These are phyloP conservation scores for Neophaeococcomyces mojaviensis DNA, from an alignment of 2,329 filamentous ascomycete species.

Conservation along the genomic window DNA sequence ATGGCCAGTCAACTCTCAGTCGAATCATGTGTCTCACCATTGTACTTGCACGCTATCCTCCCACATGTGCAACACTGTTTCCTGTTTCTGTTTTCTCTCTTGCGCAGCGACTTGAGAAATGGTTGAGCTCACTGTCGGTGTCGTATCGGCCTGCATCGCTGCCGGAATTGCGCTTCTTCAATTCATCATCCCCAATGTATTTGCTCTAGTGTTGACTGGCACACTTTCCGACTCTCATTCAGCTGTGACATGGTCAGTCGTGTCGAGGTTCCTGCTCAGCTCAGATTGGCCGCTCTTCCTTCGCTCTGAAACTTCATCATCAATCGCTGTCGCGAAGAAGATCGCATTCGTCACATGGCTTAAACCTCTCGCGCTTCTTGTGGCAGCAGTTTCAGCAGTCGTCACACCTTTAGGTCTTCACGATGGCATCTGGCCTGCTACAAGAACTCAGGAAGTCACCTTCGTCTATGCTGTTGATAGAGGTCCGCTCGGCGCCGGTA, in stretches of 20 bases:
- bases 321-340: conserved; percentile 26
- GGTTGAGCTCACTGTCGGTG: conserved; percentile 28
- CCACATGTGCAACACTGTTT: too few relatives aligned
- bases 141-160: conserved; percentile 36
- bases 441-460: conserved; percentile 11
- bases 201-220: conserved; percentile 32
- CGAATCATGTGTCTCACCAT: too few relatives aligned
- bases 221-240: conserved; percentile 32
- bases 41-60: too few relatives aligned
- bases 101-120: conserved; percentile 5
- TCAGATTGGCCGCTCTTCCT: conserved; percentile 39
- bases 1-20: too few relatives aligned
- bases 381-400: conserved; percentile 37
- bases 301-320: conserved; percentile 30
- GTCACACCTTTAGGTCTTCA: conserved; percentile 42
- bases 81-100: not conserved
- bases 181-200: conserved; percentile 30
- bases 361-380: conserved; percentile 24
- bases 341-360: conserved; percentile 24
- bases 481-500: conserved; percentile 34
- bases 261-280: conserved; percentile 28
- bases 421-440: conserved; percentile 28
- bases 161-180: conserved; percentile 33
- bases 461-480: conserved; percentile 35
- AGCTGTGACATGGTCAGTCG: conserved; percentile 35